phyloP scores from a whole-genome alignment of 2,329 filamentous ascomycete species.

The Xylariaceae sp. region DNA sequence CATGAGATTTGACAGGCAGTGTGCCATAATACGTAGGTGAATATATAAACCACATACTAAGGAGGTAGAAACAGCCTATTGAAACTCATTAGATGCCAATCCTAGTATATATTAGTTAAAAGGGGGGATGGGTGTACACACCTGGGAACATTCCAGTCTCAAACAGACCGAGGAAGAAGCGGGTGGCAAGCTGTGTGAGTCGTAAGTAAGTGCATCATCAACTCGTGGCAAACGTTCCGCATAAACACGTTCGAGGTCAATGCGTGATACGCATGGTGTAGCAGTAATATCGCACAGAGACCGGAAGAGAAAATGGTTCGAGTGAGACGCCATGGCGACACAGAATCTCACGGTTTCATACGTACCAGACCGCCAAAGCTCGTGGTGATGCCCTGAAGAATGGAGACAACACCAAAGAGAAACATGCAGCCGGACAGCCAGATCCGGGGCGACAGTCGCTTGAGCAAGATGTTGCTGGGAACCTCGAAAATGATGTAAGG shows the following conservation, averaged over 20 bases:
- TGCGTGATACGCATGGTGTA: neutral
- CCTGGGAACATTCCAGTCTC: constrained; percentile 59
- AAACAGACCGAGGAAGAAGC: constrained; percentile 79
- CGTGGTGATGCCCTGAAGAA: constrained; percentile 70
- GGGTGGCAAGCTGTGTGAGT: constrained; percentile 52
- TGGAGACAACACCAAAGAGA: constrained; percentile 68
- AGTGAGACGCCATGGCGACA: neutral
- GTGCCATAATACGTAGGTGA: neutral
- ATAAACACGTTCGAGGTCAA: neutral
- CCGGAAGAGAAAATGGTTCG: neutral
- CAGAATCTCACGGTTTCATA: neutral
- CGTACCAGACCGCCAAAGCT: constrained; percentile 64
- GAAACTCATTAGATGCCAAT: constrained; percentile 14
- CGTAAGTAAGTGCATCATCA: constrained; percentile 5
- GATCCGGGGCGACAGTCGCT: constrained; percentile 41
- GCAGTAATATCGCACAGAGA: neutral
- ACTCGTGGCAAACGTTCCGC: neutral
- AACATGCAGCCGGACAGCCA: constrained; percentile 78
- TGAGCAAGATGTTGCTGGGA: constrained; percentile 67
- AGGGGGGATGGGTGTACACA: constrained; percentile 5
- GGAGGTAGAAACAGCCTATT: constrained; percentile 62
- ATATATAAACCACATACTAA: constrained; percentile 57
- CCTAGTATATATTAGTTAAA: neutral
- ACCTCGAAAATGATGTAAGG: constrained; percentile 71
- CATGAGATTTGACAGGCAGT: neutral